phyloP scores from a whole-genome alignment of 345 rosid genomes.

The Carallia brachiata region DNA sequence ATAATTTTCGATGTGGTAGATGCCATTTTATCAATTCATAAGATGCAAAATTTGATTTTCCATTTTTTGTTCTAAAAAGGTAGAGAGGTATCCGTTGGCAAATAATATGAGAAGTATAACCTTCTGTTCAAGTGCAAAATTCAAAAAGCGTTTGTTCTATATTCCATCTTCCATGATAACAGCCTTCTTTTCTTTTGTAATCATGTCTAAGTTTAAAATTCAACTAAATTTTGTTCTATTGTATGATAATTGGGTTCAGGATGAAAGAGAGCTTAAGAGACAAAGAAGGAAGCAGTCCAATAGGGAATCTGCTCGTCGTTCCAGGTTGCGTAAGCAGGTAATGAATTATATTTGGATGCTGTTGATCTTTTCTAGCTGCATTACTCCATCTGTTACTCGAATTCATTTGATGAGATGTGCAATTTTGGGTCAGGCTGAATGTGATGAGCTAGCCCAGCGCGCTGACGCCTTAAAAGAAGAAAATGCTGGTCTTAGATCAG shows the following conservation, averaged over 20 bases:
- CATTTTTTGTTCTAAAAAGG: background rate
- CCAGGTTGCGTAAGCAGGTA: constrained; percentile 99
- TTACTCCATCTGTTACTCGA: constrained; percentile 13
- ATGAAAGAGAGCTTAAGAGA: constrained; percentile 90
- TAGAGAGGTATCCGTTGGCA: background rate
- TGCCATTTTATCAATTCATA: too few relatives aligned
- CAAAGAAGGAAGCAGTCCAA: constrained; percentile 98
- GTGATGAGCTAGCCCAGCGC: constrained; percentile 89
- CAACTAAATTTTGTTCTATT: background rate
- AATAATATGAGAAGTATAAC: background rate
- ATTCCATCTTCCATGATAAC: background rate
- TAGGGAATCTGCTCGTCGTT: constrained; percentile 96
- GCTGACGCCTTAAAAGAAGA: constrained; percentile 85
- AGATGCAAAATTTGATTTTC: background rate
- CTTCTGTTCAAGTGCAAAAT: too few relatives aligned
- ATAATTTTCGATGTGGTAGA: background rate
- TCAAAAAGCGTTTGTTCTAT: too few relatives aligned
- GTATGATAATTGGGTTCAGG: constrained; percentile 40
- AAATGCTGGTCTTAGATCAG: constrained; percentile 77
- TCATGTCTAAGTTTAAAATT: background rate
- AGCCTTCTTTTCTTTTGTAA: background rate
- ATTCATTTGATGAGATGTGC: constrained; percentile 18
- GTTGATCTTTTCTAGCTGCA: background rate
- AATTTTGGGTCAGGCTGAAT: constrained; percentile 78
- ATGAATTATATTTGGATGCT: constrained; percentile 8